Evolutionary conservation across 768 basidiomycete genomes (phyloP).

Genomic region (Mycena alexandri): DNA sequence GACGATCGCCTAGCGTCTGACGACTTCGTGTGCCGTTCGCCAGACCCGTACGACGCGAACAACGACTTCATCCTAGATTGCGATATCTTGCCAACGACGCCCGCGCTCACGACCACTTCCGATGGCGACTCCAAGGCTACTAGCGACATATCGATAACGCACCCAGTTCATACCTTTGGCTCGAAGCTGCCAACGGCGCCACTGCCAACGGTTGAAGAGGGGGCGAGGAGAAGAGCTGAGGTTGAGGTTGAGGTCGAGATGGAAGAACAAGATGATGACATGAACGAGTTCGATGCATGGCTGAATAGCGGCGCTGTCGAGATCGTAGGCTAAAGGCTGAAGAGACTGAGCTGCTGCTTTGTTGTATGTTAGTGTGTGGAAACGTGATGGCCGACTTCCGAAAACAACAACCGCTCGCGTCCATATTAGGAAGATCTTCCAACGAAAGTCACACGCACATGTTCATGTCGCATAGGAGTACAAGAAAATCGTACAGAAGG

Average conservation of each 20-base stretch:
- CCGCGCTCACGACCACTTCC: conserved; percentile 35
- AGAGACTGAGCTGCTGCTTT: no score
- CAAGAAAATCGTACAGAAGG: no score
- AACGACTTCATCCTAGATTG: conserved; percentile 51
- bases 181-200: neutral
- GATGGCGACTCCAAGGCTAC: conserved; percentile 23
- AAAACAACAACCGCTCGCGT: conserved; percentile 11
- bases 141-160: conserved; percentile 21
- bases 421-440: conserved; percentile 12
- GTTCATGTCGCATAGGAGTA: no score
- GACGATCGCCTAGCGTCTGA: conserved; percentile 3
- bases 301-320: conserved; percentile 73
- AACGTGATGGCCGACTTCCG: neutral
- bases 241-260: conserved; percentile 28
- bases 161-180: neutral
- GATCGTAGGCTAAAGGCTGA: no score
- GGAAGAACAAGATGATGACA: conserved; percentile 55
- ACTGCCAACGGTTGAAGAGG: neutral
- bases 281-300: conserved; percentile 79
- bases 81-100: conserved; percentile 40
- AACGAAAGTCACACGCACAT: no score
- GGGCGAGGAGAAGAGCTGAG: neutral
- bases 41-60: conserved; percentile 27
- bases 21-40: conserved; percentile 21
- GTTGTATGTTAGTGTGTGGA: neutral